Conservation (phyloP, 148 eudicot species). For the Rhododendron griersonianum region DNA sequence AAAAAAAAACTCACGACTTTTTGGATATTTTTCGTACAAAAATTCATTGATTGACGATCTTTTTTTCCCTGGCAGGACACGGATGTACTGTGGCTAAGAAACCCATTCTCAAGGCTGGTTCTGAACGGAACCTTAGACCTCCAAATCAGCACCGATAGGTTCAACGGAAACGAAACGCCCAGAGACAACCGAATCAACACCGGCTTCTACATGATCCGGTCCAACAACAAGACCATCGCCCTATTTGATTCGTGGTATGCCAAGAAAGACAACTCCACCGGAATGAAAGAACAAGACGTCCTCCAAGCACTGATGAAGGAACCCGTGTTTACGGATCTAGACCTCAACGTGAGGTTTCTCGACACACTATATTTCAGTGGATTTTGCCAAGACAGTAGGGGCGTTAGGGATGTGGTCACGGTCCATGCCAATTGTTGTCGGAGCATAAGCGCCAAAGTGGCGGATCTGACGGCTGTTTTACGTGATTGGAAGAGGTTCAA, state of each 20-base stretch:
- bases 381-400: slow-evolving; percentile 48
- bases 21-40: too few relatives aligned
- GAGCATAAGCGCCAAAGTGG: slow-evolving; percentile 54
- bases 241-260: slow-evolving; percentile 66
- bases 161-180: slow-evolving; percentile 40
- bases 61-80: slow-evolving; percentile 33
- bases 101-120: slow-evolving; percentile 45
- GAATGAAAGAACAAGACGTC: slow-evolving; percentile 75
- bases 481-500: slow-evolving; percentile 44
- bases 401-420: slow-evolving; percentile 42
- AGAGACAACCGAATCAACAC: slow-evolving; percentile 51
- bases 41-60: neutral
- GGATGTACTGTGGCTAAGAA: slow-evolving; percentile 66
- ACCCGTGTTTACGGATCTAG: slow-evolving; percentile 25
- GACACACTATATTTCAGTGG: slow-evolving; percentile 62
- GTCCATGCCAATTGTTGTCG: slow-evolving; percentile 86
- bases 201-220: slow-evolving; percentile 66
- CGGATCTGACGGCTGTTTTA: slow-evolving; percentile 40
- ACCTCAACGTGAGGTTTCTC: slow-evolving; percentile 35
- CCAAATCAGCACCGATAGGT: slow-evolving; percentile 43
- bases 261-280: slow-evolving; percentile 42
- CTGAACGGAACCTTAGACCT: slow-evolving; percentile 35
- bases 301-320: slow-evolving; percentile 22
- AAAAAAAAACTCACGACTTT: too few relatives aligned
- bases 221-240: slow-evolving; percentile 56